Percentiles rank a stretch among this genome's conserved stretches.
Conservation (phyloP, 768 basidiomycete genomes). For the Cubamyces sp. region DNA sequence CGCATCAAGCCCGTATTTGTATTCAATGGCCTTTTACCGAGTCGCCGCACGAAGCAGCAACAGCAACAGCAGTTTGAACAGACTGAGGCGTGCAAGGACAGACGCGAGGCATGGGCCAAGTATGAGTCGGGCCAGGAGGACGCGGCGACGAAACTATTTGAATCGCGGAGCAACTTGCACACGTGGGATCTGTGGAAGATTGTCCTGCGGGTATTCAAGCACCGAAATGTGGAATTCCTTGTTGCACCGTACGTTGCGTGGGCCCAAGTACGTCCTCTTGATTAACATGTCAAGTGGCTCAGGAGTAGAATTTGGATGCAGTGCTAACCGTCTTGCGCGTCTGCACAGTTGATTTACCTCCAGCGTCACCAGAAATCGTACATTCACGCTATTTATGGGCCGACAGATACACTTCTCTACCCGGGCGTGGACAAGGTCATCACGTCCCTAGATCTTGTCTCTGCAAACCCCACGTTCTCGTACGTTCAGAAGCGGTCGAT, state of each 20-base stretch:
- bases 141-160: constrained; percentile 82
- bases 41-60: constrained; percentile 70
- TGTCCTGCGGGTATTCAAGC: constrained; percentile 89
- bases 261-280: constrained; percentile 77
- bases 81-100: constrained; percentile 71
- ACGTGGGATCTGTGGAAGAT: constrained; percentile 96
- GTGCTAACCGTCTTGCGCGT: constrained; percentile 10
- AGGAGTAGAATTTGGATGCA: constrained; percentile 3
- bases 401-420: constrained; percentile 89
- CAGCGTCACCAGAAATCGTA: constrained; percentile 92
- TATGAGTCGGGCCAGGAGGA: constrained; percentile 95
- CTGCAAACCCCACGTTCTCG: constrained; percentile 72
- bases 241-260: constrained; percentile 95
- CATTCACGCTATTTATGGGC: constrained; percentile 91
- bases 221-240: constrained; percentile 94
- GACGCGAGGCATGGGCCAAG: constrained; percentile 87
- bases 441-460: constrained; percentile 79
- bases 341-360: constrained; percentile 84
- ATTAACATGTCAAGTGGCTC: constrained; percentile 12
- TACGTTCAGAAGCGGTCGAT: constrained; percentile 82
- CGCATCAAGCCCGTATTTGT: constrained; percentile 99
- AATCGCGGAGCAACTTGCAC: constrained; percentile 64
- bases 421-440: constrained; percentile 89
- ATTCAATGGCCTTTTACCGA: constrained; percentile 86
- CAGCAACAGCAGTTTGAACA: constrained; percentile 52